Evolutionary conservation across 2,329 filamentous ascomycete genomes (phyloP), one percentile per base, ranked within the genome.

Genomic region (Aspergillus puulaauensis): DNA sequence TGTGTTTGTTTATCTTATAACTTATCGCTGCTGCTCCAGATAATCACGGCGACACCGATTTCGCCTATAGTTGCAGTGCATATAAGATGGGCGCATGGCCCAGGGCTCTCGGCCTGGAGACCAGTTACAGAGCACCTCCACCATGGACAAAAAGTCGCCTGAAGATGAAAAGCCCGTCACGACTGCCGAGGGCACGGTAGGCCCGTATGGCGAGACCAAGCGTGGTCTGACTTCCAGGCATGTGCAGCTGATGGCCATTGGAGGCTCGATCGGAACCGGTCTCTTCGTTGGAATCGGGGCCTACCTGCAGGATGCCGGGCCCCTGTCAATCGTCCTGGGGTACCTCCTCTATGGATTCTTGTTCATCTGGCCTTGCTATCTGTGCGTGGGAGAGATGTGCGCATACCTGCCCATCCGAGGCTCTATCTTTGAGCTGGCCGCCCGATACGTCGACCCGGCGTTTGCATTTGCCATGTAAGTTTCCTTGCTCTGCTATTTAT

Each of bases 401-500:
- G 64, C 68, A 63, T 61, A 71, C 69, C 56, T 74, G 64, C 55
- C 74, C 62, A 73, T 82, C 19, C 78, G 75, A 24, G 80, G 80
- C 33, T 76, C 73, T 0, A 79, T 80, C 50, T 77, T 79, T 9
- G 68, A 79, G 64, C 65, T 82, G 73, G 72, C 80, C 57, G 69
- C 80, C 64, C 72, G 80, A 66, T 76, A 82, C 64, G 70, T 79
- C 12, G 80, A 82, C 61, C 79, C 78, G 9, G 78, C 77, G 0
- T 70, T 78, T 56, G 76, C 75, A 4, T 75, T 76, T 64, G 75
- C 75, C 23, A 71, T 73, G 62, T 70, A 55, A 46, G 65, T 3
- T 19, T 27, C 19, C 1, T 7, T 21, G 23, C 21, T 19, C 9
- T 17, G 15, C 21, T 14, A 8, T 15, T 6, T 6, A 5, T 46